phyloP scores from a whole-genome alignment of 805 yeast species.

The Starmerella apicola region DNA sequence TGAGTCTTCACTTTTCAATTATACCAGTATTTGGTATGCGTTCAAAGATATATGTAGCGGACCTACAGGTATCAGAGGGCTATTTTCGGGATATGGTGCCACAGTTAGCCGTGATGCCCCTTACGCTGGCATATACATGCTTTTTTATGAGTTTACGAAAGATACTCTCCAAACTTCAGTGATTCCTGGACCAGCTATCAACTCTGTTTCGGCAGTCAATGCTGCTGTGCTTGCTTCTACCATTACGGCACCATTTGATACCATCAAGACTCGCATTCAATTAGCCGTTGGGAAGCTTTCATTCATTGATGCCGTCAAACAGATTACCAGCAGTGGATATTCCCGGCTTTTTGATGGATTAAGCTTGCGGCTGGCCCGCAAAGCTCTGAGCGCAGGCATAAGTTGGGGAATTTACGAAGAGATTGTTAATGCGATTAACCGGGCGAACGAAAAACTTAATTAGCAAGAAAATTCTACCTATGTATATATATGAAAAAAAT shows the following conservation, averaged over 20 bases:
- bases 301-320: conserved; percentile 4
- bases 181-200: conserved; percentile 34
- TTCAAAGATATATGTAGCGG: conserved; percentile 38
- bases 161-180: conserved; percentile 36
- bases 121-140: conserved; percentile 83
- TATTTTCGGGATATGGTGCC: conserved; percentile 78
- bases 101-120: conserved; percentile 90
- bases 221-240: conserved; percentile 77
- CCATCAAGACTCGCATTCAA: conserved; percentile 86
- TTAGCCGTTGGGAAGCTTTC: conserved; percentile 26
- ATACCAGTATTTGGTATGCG: conserved; percentile 53
- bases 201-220: conserved; percentile 59
- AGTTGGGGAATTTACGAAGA: conserved; percentile 98
- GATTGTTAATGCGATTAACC: conserved; percentile 32
- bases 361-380: conserved; percentile 65
- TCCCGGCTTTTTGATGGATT: conserved; percentile 62
- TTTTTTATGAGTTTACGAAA: conserved; percentile 71
- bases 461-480: too few relatives aligned
- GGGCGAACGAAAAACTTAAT: neutral
- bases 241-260: conserved; percentile 88
- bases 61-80: conserved; percentile 47
- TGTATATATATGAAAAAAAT: too few relatives aligned
- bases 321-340: conserved; percentile 5
- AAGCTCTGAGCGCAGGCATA: conserved; percentile 85
- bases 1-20: conserved; percentile 68